Percentiles rank a stretch among this genome's conserved stretches.
Evolutionary conservation across 306 rosid species (phyloP).

Genomic region (Prunus fruticosa): DNA sequence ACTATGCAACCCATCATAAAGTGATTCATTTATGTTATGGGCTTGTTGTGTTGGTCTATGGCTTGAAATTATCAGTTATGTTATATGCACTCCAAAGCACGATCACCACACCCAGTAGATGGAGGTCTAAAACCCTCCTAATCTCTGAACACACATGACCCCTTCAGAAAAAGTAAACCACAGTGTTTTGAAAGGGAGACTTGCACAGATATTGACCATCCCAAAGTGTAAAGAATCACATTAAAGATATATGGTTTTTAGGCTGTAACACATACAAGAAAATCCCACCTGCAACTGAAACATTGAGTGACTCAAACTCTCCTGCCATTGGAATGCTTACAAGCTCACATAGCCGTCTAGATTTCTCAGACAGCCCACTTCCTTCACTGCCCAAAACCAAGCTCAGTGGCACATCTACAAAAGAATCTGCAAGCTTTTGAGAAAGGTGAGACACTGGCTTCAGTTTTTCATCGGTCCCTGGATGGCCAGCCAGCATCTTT

Average conservation of each 20-base stretch:
- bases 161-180: background rate
- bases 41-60: background rate
- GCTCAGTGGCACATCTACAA: constrained; percentile 54
- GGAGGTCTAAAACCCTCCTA: too few relatives aligned
- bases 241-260: constrained; percentile 3
- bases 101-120: too few relatives aligned
- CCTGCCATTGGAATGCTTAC: constrained; percentile 92
- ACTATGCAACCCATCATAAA: too few relatives aligned
- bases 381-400: constrained; percentile 93
- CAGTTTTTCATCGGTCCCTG: constrained; percentile 37
- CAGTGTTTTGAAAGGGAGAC: background rate
- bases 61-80: background rate
- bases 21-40: too few relatives aligned
- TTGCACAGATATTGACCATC: background rate
- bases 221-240: background rate
- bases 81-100: too few relatives aligned
- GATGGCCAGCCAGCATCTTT: constrained; percentile 84
- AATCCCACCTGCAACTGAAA: constrained; percentile 97
- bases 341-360: constrained; percentile 61
- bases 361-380: constrained; percentile 70
- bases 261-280: constrained; percentile 77
- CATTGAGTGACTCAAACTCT: constrained; percentile 87
- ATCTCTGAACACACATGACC: background rate
- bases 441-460: constrained; percentile 49
- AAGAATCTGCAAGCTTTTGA: constrained; percentile 49